Evolutionary conservation across 2,329 filamentous ascomycete species (phyloP).

Genomic region (Nemania abortiva): DNA sequence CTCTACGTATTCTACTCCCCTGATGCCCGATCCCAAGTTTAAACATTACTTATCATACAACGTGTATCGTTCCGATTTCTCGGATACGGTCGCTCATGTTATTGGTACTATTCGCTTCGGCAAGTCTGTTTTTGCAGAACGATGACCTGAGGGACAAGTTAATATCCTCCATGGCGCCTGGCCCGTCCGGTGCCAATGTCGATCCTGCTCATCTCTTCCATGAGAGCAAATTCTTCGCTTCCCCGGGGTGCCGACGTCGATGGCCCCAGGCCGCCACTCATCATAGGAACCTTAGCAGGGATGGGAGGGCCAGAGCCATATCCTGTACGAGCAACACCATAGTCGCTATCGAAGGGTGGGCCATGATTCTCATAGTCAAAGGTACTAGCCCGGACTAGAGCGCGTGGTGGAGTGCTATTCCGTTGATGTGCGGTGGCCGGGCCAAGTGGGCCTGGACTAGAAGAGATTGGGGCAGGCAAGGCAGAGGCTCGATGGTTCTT

Average conservation of each 20-base stretch:
- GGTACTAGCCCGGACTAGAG: constrained; percentile 61
- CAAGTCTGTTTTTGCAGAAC: not conserved
- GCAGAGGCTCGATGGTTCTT: constrained; percentile 63
- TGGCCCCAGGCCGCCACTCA: constrained; percentile 56
- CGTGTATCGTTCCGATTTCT: constrained; percentile 19
- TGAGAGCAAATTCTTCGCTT: constrained; percentile 68
- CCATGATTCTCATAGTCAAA: constrained; percentile 69
- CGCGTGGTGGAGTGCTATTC: constrained; percentile 60
- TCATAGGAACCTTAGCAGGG: constrained; percentile 75
- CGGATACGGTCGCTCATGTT: constrained; percentile 15
- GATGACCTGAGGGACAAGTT: constrained; percentile 5
- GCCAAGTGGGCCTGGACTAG: constrained; percentile 63
- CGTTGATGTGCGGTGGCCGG: constrained; percentile 66
- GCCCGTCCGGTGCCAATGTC: constrained; percentile 73
- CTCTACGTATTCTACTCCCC: not conserved
- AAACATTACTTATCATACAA: constrained; percentile 42
- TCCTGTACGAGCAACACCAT: constrained; percentile 49
- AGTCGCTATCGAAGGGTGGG: constrained; percentile 52
- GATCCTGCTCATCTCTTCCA: constrained; percentile 77
- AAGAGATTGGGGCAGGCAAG: constrained; percentile 55
- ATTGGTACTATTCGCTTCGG: constrained; percentile 18
- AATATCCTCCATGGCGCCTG: constrained; percentile 58
- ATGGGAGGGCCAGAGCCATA: constrained; percentile 66
- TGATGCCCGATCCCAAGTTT: constrained; percentile 9
- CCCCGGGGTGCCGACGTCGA: constrained; percentile 48